These are phyloP conservation scores for Trametes maxima DNA, from an alignment of 768 basidiomycete species.

Conservation along the genomic window DNA sequence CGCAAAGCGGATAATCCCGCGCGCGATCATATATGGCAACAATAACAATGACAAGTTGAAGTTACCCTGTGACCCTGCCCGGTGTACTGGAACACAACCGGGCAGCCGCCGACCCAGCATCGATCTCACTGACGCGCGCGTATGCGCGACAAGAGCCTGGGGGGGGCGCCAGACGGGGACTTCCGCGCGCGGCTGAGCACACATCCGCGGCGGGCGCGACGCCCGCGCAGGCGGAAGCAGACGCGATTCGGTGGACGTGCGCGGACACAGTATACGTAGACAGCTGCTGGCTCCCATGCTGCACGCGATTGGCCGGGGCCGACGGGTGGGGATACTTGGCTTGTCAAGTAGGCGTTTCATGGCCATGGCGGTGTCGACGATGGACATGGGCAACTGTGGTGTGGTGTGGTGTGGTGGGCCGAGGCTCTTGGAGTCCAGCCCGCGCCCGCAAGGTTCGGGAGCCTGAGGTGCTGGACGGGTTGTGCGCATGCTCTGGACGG, in stretches of 20 bases:
- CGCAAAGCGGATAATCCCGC: too few species aligned
- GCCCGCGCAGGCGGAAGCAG: constrained; percentile 14
- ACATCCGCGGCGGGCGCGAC: constrained; percentile 5
- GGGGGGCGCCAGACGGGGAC: background rate
- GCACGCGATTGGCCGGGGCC: constrained; percentile 2
- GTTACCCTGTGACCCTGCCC: too few species aligned
- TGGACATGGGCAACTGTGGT: background rate
- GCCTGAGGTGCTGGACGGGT: background rate
- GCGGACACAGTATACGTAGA: background rate
- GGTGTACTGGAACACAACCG: too few species aligned
- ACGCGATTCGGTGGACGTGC: background rate
- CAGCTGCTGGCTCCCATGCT: background rate
- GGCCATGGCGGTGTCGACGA: constrained; percentile 7
- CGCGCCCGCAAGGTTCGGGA: constrained; percentile 1
- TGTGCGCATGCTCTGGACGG: background rate
- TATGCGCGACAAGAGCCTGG: background rate
- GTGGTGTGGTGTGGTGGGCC: background rate
- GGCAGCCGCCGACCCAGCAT: too few species aligned
- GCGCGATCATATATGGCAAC: too few species aligned
- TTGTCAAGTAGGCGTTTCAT: constrained; percentile 10
- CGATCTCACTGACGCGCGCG: background rate
- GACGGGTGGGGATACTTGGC: background rate
- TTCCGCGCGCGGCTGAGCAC: background rate
- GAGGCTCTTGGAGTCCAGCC: background rate
- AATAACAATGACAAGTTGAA: too few species aligned